Evolutionary conservation across 1,284 basidiomycete species (phyloP).

Genomic region (Ustilago cynodontis): DNA sequence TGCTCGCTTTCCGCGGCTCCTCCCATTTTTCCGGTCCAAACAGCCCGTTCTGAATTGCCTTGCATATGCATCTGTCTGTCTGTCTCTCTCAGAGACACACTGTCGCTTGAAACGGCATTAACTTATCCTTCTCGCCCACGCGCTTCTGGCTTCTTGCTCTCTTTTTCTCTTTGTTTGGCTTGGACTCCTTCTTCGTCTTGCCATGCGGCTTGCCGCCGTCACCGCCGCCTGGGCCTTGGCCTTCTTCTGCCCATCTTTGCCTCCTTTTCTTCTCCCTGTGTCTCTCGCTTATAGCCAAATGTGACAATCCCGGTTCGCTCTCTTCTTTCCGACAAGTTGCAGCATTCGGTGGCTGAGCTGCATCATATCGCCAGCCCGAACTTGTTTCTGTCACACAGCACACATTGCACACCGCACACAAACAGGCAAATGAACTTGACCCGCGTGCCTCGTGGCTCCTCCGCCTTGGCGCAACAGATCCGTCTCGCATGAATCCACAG

Average conservation of each 20-base stretch:
- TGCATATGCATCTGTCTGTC: slow-evolving; percentile 5
- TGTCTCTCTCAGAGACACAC: too few relatives aligned
- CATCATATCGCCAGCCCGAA: slow-evolving; percentile 12
- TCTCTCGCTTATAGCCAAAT: neutral
- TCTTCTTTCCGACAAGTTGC: slow-evolving; percentile 2
- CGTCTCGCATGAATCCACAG: slow-evolving; percentile 25
- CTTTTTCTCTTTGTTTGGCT: neutral
- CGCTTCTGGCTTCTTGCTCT: neutral
- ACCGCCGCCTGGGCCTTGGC: neutral
- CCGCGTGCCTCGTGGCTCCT: slow-evolving; percentile 25
- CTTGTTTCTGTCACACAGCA: slow-evolving; percentile 7
- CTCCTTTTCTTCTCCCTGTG: neutral
- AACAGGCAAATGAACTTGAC: slow-evolving; percentile 17
- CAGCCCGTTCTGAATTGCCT: slow-evolving; percentile 9
- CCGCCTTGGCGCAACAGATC: slow-evolving; percentile 10
- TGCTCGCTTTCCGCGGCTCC: slow-evolving; percentile 25
- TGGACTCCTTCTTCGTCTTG: neutral
- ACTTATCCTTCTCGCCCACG: slow-evolving; percentile 1
- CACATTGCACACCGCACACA: neutral
- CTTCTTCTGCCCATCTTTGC: neutral
- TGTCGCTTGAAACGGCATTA: slow-evolving; percentile 7
- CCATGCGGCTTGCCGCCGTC: slow-evolving; percentile 9
- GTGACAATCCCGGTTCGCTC: slow-evolving; percentile 4
- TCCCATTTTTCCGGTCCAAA: slow-evolving; percentile 23
- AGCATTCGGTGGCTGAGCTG: slow-evolving; percentile 10